Evolutionary conservation across 1,284 basidiomycete genomes (phyloP).

Genomic region (Schizophyllum amplum): DNA sequence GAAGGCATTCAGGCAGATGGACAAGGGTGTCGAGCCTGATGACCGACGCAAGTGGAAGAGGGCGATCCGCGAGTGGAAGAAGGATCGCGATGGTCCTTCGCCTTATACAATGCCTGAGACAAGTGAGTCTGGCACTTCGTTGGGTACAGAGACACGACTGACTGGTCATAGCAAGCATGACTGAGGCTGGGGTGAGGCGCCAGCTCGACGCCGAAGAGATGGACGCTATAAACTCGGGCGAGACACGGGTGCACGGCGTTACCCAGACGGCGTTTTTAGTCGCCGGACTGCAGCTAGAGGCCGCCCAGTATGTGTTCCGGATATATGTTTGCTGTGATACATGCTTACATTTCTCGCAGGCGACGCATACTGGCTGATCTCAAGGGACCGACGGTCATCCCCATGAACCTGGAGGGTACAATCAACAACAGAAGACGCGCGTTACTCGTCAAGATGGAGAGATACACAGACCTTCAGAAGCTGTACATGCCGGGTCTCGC

Average conservation of each 20-base stretch:
- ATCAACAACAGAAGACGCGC: constrained; percentile 5
- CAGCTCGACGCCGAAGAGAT: constrained; percentile 1
- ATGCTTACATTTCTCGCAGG: not conserved
- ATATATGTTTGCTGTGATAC: not conserved
- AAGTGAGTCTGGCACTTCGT: not conserved
- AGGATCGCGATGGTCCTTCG: constrained; percentile 5
- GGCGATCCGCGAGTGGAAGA: constrained; percentile 6
- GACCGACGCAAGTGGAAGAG: constrained; percentile 4
- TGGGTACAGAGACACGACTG: not conserved
- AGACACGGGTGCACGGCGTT: not conserved
- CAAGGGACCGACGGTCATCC: not conserved
- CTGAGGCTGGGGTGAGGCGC: not conserved
- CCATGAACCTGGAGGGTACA: no score
- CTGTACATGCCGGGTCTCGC: constrained; percentile 9
- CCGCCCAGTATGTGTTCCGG: constrained; percentile 2
- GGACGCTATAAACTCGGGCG: not conserved
- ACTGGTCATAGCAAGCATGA: not conserved
- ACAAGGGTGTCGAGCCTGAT: not conserved
- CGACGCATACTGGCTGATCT: not conserved
- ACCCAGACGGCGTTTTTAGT: constrained; percentile 5
- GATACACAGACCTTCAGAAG: constrained; percentile 8
- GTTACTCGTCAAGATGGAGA: constrained; percentile 4
- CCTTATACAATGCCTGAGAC: constrained; percentile 6
- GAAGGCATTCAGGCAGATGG: constrained; percentile 4
- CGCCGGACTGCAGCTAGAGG: constrained; percentile 9